These are phyloP conservation scores for Fusarium nisikadoi DNA, from an alignment of 2,329 filamentous ascomycete species.

Conservation along the genomic window DNA sequence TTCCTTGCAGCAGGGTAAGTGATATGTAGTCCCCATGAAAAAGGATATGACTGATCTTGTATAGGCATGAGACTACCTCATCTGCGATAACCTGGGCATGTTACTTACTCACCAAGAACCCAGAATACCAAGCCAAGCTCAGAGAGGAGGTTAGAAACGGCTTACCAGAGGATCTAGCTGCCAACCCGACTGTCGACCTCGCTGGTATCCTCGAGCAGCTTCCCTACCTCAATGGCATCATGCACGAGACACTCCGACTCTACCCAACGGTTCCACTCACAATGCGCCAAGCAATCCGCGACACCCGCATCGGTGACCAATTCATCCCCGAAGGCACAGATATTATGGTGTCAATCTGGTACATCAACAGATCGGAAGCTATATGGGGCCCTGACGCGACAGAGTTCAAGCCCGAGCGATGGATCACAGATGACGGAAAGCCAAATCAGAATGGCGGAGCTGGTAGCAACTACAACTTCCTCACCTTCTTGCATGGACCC, in stretches of 20 bases:
- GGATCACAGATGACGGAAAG: slow-evolving; percentile 62
- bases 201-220: slow-evolving; percentile 68
- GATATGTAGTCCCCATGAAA: fast-evolving
- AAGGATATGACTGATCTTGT: background rate
- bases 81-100: slow-evolving; percentile 37
- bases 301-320: slow-evolving; percentile 67
- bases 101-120: slow-evolving; percentile 32
- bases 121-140: slow-evolving; percentile 29
- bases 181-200: slow-evolving; percentile 48
- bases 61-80: slow-evolving; percentile 35
- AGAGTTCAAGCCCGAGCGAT: slow-evolving; percentile 76
- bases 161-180: background rate
- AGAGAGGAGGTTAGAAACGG: slow-evolving; percentile 22
- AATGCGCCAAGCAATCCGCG: slow-evolving; percentile 65
- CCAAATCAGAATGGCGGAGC: slow-evolving; percentile 75
- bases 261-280: slow-evolving; percentile 75
- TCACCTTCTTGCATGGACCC: slow-evolving; percentile 87
- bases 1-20: slow-evolving; percentile 56
- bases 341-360: slow-evolving; percentile 66
- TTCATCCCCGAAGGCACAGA: slow-evolving; percentile 72
- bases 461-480: slow-evolving; percentile 73
- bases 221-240: slow-evolving; percentile 75
- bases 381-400: slow-evolving; percentile 76
- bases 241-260: slow-evolving; percentile 74
- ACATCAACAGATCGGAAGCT: slow-evolving; percentile 70